phyloP scores from a whole-genome alignment of 768 basidiomycete species.

The Russula emetica region DNA sequence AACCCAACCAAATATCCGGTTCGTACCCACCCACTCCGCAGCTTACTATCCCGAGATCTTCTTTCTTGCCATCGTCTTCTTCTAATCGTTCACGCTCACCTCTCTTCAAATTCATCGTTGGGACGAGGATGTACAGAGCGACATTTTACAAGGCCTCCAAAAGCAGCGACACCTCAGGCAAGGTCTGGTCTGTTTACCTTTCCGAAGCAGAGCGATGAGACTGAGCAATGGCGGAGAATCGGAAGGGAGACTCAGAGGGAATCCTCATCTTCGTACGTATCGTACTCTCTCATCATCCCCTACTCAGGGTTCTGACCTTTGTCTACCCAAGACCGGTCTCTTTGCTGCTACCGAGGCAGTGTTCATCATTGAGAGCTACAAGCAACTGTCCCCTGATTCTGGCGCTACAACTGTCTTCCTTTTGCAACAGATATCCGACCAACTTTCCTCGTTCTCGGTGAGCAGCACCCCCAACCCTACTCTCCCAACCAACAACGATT shows the following conservation, averaged over 20 bases:
- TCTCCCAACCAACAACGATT: not conserved
- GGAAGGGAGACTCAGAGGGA: constrained; percentile 15
- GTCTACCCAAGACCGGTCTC: constrained; percentile 12
- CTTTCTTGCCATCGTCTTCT: too few relatives aligned
- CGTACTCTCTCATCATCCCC: too few relatives aligned
- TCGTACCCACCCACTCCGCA: too few relatives aligned
- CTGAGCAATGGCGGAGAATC: constrained; percentile 5
- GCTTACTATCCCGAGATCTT: too few relatives aligned
- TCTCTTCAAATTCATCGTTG: too few relatives aligned
- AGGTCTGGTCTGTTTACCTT: constrained; percentile 14
- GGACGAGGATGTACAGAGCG: too few relatives aligned
- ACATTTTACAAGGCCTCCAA: too few relatives aligned
- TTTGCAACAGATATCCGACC: constrained; percentile 18
- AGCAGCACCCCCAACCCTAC: not conserved
- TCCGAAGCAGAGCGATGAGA: constrained; percentile 10
- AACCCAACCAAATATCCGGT: too few relatives aligned
- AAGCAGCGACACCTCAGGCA: too few relatives aligned
- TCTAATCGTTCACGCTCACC: too few relatives aligned
- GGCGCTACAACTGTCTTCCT: not conserved
- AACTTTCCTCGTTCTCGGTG: constrained; percentile 6
- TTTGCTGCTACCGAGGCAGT: constrained; percentile 19
- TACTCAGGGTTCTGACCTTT: not conserved
- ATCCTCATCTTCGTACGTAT: constrained; percentile 14
- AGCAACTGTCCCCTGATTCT: constrained; percentile 7
- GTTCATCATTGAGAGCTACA: constrained; percentile 22